phyloP scores from a whole-genome alignment of 2,329 filamentous ascomycete genomes.

The Scedosporium boydii region DNA sequence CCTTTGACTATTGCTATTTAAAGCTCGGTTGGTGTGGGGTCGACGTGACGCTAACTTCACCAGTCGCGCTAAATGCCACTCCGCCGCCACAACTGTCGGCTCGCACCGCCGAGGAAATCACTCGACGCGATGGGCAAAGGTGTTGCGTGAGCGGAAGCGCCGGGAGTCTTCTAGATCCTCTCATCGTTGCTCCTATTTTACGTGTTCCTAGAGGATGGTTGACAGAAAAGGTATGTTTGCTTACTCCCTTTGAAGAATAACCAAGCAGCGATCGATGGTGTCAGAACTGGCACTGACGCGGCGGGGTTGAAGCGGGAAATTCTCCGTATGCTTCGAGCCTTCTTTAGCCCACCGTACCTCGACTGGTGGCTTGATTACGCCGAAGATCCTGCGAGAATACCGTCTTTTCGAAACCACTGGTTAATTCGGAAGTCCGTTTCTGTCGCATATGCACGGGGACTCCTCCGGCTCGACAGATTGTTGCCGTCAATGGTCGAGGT shows the following conservation, averaged over 20 bases:
- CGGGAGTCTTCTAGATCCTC: not conserved
- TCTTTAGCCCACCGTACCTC: conserved; percentile 18
- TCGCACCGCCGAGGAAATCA: not conserved
- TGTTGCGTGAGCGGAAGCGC: not conserved
- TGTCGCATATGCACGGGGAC: not conserved
- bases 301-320: not conserved
- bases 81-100: too few relatives aligned
- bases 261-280: not conserved
- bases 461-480: not conserved
- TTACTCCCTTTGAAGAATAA: not conserved
- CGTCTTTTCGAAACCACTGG: not conserved
- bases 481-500: not conserved
- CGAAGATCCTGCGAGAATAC: conserved; percentile 7
- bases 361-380: conserved; percentile 22
- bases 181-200: not conserved
- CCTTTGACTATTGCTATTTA: too few relatives aligned
- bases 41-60: too few relatives aligned
- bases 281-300: not conserved
- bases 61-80: too few relatives aligned
- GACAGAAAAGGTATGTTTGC: not conserved
- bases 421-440: not conserved
- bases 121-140: not conserved
- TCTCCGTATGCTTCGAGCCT: conserved; percentile 14
- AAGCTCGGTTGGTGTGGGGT: too few relatives aligned
- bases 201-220: not conserved